Evolutionary conservation across 2,329 filamentous ascomycete genomes (phyloP).

Genomic region (Xylariaceae sp.): DNA sequence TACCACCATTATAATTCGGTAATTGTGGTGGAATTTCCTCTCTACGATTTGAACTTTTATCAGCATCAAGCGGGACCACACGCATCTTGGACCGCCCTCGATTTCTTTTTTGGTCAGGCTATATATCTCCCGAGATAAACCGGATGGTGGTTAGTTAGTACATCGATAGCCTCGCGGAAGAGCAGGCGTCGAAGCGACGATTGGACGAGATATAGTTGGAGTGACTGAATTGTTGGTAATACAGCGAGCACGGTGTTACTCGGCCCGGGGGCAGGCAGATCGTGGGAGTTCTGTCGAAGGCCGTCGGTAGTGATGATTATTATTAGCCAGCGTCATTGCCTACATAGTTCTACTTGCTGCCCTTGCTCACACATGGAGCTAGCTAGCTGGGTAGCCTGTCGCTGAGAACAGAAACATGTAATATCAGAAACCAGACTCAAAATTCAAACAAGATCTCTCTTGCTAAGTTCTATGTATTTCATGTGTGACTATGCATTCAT

Average conservation of each 20-base stretch:
- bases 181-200: neutral
- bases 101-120: neutral
- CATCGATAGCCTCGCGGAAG: neutral
- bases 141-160: neutral
- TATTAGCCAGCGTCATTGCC: neutral
- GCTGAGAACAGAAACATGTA: neutral
- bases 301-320: neutral
- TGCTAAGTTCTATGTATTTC: too few species aligned
- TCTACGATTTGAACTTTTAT: neutral
- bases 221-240: neutral
- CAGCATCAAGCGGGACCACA: conserved; percentile 1
- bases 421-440: neutral
- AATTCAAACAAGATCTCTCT: neutral
- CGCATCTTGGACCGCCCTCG: neutral
- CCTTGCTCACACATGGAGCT: neutral
- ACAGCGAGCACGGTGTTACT: neutral
- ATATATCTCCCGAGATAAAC: too few species aligned
- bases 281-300: conserved; percentile 12
- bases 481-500: neutral
- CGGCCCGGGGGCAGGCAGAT: too few species aligned
- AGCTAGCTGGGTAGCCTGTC: neutral
- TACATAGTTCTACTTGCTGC: neutral
- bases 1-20: conserved; percentile 20
- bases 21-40: neutral
- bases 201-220: conserved; percentile 1